Base-by-base conservation (phyloP, 2,329 filamentous ascomycete species). In the Tolypocladium tropicale region DNA sequence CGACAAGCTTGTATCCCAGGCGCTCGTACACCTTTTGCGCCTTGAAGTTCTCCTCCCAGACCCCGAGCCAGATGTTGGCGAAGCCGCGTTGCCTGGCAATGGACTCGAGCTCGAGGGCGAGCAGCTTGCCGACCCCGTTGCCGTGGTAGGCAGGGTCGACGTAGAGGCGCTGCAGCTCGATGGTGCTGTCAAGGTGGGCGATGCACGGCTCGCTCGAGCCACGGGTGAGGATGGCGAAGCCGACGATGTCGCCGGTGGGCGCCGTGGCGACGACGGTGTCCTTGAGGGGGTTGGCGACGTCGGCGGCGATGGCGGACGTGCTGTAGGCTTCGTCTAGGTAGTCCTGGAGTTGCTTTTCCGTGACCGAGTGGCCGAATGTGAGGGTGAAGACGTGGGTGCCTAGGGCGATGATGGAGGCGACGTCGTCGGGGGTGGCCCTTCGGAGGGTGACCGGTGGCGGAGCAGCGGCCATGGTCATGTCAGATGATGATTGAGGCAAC, bases 121-220 rank as follows among this genome's bases (percentile, higher is more conserved):
- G 60, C 33, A 63, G 58, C 53, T 63, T 70, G 4, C 70, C 76
- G 1, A 76, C 62, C 0, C 75, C 75, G 12, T 56, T 60, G 0
- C 75, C 74, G 43, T 76, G 73, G 7, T 59, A 61, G 2, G 59
- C 54, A 0, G 61, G 54, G 39, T 68, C 58, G 2, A 78, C 70
- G 55, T 78, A 78, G 1, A 78, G 62, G 12, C 76, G 60, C 60
- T 76, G 74, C 33, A 78, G 57, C 61, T 78, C 74, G 3, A 75
- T 65, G 0, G 58, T 64, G 2, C 62, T 60, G 5, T 67, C 62
- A 0, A 69, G 36, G 1, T 65, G 53, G 1, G 57, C 63, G 14
- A 77, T 56, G 49, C 72, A 76, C 1, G 72, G 71, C 52, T 78
- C 75, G 0, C 51, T 63, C 1, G 65, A 67, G 1, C 67, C 69